Percentiles rank a stretch among this genome's conserved stretches.
These are phyloP conservation scores for Gomphus sp. DNA, from an alignment of 1,284 basidiomycete species.

Conservation along the genomic window DNA sequence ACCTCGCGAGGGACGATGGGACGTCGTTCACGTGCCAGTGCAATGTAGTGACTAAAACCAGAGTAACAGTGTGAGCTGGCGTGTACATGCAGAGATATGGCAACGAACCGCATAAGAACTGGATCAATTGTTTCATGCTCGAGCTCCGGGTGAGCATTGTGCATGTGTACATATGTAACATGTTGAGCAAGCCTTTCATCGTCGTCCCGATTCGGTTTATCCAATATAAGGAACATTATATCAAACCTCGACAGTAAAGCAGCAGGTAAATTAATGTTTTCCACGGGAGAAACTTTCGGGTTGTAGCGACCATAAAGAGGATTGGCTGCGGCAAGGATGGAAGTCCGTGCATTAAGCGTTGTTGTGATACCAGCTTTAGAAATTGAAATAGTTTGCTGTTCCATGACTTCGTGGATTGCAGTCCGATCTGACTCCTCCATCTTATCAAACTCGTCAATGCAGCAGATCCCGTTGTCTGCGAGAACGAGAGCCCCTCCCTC, in stretches of 20 bases:
- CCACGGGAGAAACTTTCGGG: conserved; percentile 92
- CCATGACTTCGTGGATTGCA: conserved; percentile 99
- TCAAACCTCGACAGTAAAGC: conserved; percentile 96
- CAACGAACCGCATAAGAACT: conserved; percentile 70
- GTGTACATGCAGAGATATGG: neutral
- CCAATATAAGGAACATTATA: conserved; percentile 92
- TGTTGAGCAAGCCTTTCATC: conserved; percentile 96
- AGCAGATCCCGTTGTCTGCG: conserved; percentile 98
- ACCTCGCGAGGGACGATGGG: conserved; percentile 83
- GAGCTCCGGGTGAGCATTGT: conserved; percentile 80
- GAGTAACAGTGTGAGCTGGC: conserved; percentile 7
- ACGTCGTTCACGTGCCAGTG: conserved; percentile 80
- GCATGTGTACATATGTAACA: conserved; percentile 98
- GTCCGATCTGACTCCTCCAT: conserved; percentile 99
- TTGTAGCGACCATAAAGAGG: conserved; percentile 98
- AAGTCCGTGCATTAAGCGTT: conserved; percentile 96
- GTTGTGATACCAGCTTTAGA: conserved; percentile 99
- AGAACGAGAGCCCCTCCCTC: conserved; percentile 98
- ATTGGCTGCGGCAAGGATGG: conserved; percentile 96
- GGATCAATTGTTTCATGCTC: conserved; percentile 83
- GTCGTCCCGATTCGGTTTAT: conserved; percentile 90
- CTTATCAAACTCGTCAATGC: conserved; percentile 99
- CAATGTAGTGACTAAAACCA: conserved; percentile 81
- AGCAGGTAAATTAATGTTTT: conserved; percentile 99
- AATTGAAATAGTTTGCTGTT: conserved; percentile 99